phyloP scores from a whole-genome alignment of 1,284 basidiomycete species.

The Omphalotus olearius region DNA sequence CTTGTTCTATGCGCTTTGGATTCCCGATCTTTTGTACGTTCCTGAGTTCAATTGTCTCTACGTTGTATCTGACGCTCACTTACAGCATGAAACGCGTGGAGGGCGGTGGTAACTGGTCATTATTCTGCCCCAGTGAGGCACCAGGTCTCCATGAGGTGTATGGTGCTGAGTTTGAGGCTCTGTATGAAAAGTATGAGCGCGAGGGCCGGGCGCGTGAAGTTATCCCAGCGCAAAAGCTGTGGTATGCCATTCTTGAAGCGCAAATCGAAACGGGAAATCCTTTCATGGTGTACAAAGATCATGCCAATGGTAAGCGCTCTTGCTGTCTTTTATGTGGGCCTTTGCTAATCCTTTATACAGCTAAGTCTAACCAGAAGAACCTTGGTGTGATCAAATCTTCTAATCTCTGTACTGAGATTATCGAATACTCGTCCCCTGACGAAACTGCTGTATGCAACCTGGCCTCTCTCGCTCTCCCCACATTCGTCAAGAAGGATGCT shows the following conservation, averaged over 20 bases:
- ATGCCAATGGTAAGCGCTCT: slow-evolving; percentile 64
- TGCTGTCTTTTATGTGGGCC: slow-evolving; percentile 3
- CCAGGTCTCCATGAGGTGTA: slow-evolving; percentile 89
- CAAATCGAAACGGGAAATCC: slow-evolving; percentile 98
- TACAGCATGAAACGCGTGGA: slow-evolving; percentile 91
- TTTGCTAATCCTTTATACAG: slow-evolving; percentile 32
- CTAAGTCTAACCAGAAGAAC: slow-evolving; percentile 98
- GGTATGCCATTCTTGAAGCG: slow-evolving; percentile 96
- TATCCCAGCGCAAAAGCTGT: slow-evolving; percentile 95
- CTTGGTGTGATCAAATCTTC: slow-evolving; percentile 99
- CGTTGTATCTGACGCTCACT: slow-evolving; percentile 6
- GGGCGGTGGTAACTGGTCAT: slow-evolving; percentile 84
- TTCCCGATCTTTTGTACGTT: slow-evolving; percentile 92
- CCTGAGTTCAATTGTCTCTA: background rate
- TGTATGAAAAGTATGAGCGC: slow-evolving; percentile 89
- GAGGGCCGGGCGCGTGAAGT: slow-evolving; percentile 88
- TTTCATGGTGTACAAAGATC: slow-evolving; percentile 98
- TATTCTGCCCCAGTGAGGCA: slow-evolving; percentile 98
- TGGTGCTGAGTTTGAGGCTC: slow-evolving; percentile 86
- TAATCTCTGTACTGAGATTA: slow-evolving; percentile 98
- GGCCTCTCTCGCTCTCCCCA: slow-evolving; percentile 93
- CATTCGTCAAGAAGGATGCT: slow-evolving; percentile 54
- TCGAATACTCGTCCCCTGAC: slow-evolving; percentile 97
- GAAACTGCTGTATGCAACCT: slow-evolving; percentile 99
- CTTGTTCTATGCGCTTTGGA: slow-evolving; percentile 98